These are phyloP conservation scores for Lecanosticta acicola DNA, from an alignment of 2,329 filamentous ascomycete species.

Conservation along the genomic window DNA sequence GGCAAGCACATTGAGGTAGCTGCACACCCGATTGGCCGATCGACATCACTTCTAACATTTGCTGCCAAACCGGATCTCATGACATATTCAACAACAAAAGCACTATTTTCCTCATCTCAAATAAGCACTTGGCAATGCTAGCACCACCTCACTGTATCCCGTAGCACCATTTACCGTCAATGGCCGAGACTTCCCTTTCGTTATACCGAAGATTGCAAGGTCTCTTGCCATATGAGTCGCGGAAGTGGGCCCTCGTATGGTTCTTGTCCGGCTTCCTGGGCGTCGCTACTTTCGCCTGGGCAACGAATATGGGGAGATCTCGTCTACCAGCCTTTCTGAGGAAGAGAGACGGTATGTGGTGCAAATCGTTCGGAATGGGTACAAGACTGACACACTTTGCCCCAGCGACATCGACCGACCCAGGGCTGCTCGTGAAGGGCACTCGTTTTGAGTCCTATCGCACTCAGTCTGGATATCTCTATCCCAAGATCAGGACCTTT, in stretches of 20 bases:
- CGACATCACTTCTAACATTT: too few species aligned
- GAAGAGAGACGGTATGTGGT: constrained; percentile 9
- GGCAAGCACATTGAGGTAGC: background rate
- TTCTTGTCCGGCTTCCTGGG: constrained; percentile 5
- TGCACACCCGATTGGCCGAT: background rate
- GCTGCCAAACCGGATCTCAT: too few species aligned
- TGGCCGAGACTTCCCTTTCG: background rate
- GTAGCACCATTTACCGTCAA: background rate
- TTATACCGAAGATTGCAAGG: background rate
- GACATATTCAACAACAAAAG: too few species aligned
- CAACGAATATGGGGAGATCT: background rate
- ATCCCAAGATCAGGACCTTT: constrained; percentile 74
- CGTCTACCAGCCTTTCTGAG: background rate
- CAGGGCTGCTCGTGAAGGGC: constrained; percentile 71
- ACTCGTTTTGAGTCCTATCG: constrained; percentile 66
- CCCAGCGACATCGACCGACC: constrained; percentile 52
- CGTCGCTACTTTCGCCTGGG: constrained; percentile 3
- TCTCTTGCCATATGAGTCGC: background rate
- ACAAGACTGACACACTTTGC: constrained; percentile 1
- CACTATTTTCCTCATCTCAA: background rate
- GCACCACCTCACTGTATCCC: background rate
- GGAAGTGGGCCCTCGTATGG: constrained; percentile 1
- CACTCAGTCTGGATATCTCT: constrained; percentile 62
- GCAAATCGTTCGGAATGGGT: background rate
- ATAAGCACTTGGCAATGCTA: background rate